phyloP scores from a whole-genome alignment of 1,284 basidiomycete species.

The Leccinum griseonigrum region DNA sequence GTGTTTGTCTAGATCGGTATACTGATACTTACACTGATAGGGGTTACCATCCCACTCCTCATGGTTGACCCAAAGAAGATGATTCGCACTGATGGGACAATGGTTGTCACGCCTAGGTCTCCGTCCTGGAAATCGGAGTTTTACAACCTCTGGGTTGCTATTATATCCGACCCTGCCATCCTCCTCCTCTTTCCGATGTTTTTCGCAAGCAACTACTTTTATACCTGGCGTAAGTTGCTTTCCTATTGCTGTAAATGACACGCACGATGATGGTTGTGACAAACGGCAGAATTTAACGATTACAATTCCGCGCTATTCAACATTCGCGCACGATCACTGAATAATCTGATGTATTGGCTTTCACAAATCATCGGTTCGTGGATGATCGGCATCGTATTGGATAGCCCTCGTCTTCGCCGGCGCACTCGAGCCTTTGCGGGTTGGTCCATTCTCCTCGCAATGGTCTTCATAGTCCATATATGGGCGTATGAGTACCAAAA shows the following conservation, averaged over 20 bases:
- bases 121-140: conserved; percentile 39
- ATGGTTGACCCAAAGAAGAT: conserved; percentile 38
- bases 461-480: conserved; percentile 49
- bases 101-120: conserved; percentile 31
- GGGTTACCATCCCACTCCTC: conserved; percentile 33
- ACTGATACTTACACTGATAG: conserved; percentile 34
- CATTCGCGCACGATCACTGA: conserved; percentile 37
- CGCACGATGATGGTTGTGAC: not conserved
- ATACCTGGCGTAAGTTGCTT: conserved; percentile 35
- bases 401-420: conserved; percentile 39
- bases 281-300: conserved; percentile 34
- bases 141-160: conserved; percentile 31
- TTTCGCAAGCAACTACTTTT: conserved; percentile 37
- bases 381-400: conserved; percentile 41
- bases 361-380: conserved; percentile 38
- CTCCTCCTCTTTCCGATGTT: conserved; percentile 40
- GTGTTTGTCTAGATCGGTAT: conserved; percentile 29
- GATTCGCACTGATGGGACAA: conserved; percentile 36
- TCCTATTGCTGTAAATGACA: not conserved
- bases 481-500: conserved; percentile 52
- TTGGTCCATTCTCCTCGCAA: conserved; percentile 43
- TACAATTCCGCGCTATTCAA: conserved; percentile 39
- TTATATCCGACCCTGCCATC: conserved; percentile 35
- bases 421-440: conserved; percentile 47
- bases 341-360: conserved; percentile 35